phyloP scores from a whole-genome alignment of 805 yeast species.

The Wickerhamomyces sydowiorum region DNA sequence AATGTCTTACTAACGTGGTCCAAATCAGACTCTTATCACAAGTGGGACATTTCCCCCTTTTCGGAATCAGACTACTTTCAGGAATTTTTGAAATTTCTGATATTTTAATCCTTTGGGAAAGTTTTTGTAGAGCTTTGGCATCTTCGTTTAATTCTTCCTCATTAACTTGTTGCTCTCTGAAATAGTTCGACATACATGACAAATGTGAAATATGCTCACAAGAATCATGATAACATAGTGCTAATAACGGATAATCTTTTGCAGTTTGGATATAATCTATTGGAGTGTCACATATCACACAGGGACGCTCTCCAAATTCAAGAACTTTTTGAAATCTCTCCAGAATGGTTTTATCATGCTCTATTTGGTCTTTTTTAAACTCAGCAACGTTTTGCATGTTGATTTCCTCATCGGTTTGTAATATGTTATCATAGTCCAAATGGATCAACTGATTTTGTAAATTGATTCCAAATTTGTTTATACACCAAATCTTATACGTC shows the following conservation, averaged over 20 bases:
- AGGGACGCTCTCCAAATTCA: constrained; percentile 19
- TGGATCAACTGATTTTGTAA: constrained; percentile 5
- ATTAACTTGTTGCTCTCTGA: constrained; percentile 2
- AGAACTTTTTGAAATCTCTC: constrained; percentile 16
- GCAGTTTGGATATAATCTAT: constrained; percentile 32
- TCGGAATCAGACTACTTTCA: constrained; percentile 21
- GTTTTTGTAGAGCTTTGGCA: background rate
- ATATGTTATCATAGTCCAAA: background rate
- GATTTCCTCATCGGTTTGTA: constrained; percentile 2
- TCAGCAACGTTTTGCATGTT: constrained; percentile 23
- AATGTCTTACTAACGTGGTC: constrained; percentile 22
- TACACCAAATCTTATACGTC: constrained; percentile 15
- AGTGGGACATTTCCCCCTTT: constrained; percentile 22
- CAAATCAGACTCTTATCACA: constrained; percentile 24
- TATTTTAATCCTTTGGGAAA: background rate
- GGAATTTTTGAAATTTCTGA: constrained; percentile 2
- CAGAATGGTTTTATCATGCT: constrained; percentile 9
- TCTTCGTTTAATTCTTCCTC: background rate
- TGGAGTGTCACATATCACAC: constrained; percentile 25
- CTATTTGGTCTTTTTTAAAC: constrained; percentile 17
- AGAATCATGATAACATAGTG: constrained; percentile 26
- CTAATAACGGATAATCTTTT: constrained; percentile 25
- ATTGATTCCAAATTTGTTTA: constrained; percentile 13
- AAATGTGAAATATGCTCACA: constrained; percentile 34
- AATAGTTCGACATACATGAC: constrained; percentile 29